Conservation (phyloP, 805 yeast species). For the Starmerella bombi region DNA sequence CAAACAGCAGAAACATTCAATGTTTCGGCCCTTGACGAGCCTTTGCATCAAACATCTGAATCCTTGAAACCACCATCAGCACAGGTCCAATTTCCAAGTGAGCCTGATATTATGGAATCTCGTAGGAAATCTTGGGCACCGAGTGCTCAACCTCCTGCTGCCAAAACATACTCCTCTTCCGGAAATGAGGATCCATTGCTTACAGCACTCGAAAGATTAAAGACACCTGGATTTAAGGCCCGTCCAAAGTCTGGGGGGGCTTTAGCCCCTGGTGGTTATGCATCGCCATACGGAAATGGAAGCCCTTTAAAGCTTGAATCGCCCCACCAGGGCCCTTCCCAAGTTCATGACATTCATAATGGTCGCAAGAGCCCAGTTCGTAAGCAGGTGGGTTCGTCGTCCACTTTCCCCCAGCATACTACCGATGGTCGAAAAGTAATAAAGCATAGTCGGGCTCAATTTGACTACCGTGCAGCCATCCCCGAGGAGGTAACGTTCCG, state of each 20-base stretch:
- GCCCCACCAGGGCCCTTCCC: not conserved
- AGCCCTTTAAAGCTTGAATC: not conserved
- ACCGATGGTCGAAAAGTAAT: conserved; percentile 44
- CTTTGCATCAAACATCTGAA: not conserved
- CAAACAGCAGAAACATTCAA: conserved; percentile 25
- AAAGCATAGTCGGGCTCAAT: conserved; percentile 41
- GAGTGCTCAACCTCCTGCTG: not conserved
- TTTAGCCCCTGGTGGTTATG: not conserved
- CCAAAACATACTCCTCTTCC: not conserved
- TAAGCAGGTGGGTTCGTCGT: conserved; percentile 10
- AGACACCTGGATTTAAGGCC: conserved; percentile 21
- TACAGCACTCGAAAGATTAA: conserved; percentile 38
- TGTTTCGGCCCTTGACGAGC: not conserved
- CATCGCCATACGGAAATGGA: conserved; percentile 9
- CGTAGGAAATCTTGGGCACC: not conserved
- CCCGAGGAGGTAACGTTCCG: conserved; percentile 49
- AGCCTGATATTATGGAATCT: not conserved
- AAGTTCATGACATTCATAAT: not conserved
- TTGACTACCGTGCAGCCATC: conserved; percentile 45
- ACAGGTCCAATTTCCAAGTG: not conserved
- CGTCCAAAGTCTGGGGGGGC: conserved; percentile 6
- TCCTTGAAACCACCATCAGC: not conserved
- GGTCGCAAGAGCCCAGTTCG: conserved; percentile 3
- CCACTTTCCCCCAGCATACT: conserved; percentile 34
- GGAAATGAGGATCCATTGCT: conserved; percentile 37